Evolutionary conservation across 1,139 yeast species (phyloP), one percentile per base, ranked within the genome.

Genomic region (Hemisphaericaspora xylanilytica): DNA sequence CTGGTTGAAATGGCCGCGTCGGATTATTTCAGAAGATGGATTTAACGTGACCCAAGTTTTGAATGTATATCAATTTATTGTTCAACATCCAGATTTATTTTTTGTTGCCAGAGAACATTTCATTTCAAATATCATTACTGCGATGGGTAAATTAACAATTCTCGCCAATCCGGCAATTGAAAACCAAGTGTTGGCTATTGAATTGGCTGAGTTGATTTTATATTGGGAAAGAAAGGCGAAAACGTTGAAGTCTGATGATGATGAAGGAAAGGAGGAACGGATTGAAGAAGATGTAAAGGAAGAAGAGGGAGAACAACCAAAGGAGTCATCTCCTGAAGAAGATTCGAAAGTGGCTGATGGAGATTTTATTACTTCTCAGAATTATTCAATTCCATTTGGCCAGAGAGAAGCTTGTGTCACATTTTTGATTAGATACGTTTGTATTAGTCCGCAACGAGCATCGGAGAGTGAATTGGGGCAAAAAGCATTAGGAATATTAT

Each of bases 1-100:
- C 36, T 94, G 98, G 98, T 78, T 94, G 41, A 90, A 87, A 51
- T 89, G 96, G 94, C 96, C 97, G 1, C 80, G 97, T 47, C 74
- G 97, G 41, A 95, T 90, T 2, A 70, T 94, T 20, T 82, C 94
- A 2, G 98, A 94, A 55, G 96, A 90, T 56, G 92, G 94, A 0
- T 84, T 82, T 55, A 81, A 81, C 53, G 84, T 84, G 6, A 81
- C 85, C 10, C 95, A 90, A 44, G 95, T 85, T 8, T 77, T 88
- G 47, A 90, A 87, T 53, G 87, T 94, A 16, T 92, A 88, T 51
- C 96, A 89, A 53, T 89, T 90, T 54, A 80, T 94, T 61, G 88
- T 87, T 26, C 85, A 84, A 38, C 96, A 92, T 50, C 80, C 95
- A 0, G 92, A 84, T 43, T 65, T 88, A 38, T 92, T 94, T 60